These are phyloP conservation scores for Colletotrichum sidae DNA, from an alignment of 2,329 filamentous ascomycete genomes.

Conservation along the genomic window DNA sequence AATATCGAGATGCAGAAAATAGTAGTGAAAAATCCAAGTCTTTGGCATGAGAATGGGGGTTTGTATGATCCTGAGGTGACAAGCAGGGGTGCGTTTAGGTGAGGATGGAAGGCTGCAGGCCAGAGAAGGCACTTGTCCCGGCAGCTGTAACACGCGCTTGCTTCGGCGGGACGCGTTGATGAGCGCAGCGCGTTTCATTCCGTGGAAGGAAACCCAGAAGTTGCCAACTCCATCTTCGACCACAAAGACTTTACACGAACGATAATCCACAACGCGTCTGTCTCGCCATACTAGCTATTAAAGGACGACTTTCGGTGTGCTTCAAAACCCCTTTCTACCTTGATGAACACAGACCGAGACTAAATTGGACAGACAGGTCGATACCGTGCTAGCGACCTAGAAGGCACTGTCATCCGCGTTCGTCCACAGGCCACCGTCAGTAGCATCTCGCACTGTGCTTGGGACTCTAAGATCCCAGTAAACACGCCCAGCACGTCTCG, in stretches of 20 bases:
- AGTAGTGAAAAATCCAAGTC: neutral
- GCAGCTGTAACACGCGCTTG: conserved; percentile 23
- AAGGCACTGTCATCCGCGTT: conserved; percentile 28
- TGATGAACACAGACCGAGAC: neutral
- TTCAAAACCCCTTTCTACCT: no score
- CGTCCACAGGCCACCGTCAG: conserved; percentile 4
- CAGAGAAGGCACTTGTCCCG: conserved; percentile 15
- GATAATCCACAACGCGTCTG: neutral
- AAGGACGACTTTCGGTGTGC: no score
- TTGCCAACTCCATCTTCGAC: conserved; percentile 28
- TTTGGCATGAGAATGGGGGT: neutral
- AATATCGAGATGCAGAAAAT: neutral
- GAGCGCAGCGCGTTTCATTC: conserved; percentile 35
- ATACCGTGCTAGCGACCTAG: conserved; percentile 29
- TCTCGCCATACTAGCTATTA: neutral
- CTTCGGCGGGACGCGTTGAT: conserved; percentile 33
- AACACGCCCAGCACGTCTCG: conserved; percentile 1
- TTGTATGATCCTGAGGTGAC: neutral
- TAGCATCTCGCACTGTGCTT: conserved; percentile 14
- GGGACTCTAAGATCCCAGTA: neutral
- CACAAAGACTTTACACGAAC: neutral
- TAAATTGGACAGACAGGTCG: conserved; percentile 1
- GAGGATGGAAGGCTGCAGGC: conserved; percentile 1
- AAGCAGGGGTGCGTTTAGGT: conserved; percentile 1
- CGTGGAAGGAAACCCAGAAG: conserved; percentile 6